A percentile compares a stretch with the other conserved stretches of the same genome.
These are phyloP conservation scores for Cryptosporidium felis DNA, from an alignment of 169 alveolate species.

Conservation along the genomic window DNA sequence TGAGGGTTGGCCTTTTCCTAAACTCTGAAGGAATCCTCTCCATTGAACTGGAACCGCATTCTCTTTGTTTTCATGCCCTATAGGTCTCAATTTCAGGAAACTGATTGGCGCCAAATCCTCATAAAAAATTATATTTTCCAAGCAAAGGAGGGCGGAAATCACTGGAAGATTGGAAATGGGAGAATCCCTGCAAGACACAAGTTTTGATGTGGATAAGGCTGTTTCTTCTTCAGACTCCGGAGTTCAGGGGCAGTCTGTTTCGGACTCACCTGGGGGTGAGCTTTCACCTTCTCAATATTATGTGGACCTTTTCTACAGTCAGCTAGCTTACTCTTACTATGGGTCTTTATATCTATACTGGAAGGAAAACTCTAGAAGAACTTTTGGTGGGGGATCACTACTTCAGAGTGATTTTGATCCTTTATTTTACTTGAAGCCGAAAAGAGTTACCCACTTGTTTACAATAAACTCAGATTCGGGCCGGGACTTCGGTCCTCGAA, in stretches of 20 bases:
- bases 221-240: background rate
- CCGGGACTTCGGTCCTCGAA: conserved; percentile 29
- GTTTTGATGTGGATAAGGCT: background rate
- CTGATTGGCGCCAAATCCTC: background rate
- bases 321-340: conserved; percentile 56
- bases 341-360: conserved; percentile 25
- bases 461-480: background rate
- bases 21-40: background rate
- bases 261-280: background rate
- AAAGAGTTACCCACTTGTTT: background rate
- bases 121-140: background rate
- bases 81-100: background rate
- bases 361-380: background rate
- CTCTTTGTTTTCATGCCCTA: background rate
- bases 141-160: background rate
- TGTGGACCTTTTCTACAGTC: conserved; percentile 67
- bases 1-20: conserved; percentile 26
- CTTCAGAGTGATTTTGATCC: background rate
- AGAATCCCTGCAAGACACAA: too few relatives aligned
- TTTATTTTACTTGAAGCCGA: background rate
- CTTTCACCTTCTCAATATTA: conserved; percentile 32
- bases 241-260: background rate
- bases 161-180: too few relatives aligned
- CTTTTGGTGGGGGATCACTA: background rate
- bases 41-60: background rate